Base-by-base conservation (phyloP, 2,329 filamentous ascomycete genomes). In the Arthrobotrys iridis region DNA sequence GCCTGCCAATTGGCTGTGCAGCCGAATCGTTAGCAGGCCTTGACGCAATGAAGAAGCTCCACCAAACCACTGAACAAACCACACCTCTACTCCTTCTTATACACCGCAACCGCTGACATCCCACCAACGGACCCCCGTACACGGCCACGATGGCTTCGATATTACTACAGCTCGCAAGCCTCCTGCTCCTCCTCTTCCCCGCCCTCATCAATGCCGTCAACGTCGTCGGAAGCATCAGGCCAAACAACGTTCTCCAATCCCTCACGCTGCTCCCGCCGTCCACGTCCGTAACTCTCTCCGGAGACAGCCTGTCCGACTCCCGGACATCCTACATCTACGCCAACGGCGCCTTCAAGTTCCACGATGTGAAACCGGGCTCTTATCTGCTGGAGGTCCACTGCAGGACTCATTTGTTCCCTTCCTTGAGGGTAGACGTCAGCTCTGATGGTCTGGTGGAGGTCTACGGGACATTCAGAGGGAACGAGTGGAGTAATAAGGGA, bases 401-500 rank as follows among this genome's bases (percentile, higher is more conserved):
- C 81, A 84, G 87, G 26, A 90, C 91, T 66, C 88, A 91, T 82
- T 86, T 86, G 62, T 98, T 97, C 81, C 87, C 88, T 78, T 91
- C 93, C 8, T 85, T 96, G 81, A 87, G 94, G 46, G 87, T 98
- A 28, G 95, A 98, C 80, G 87, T 95, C 15, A 82, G 83, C 37
- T 81, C 82, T 20, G 81, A 83, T 78, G 82, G 82, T 70, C 82
- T 84, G 40, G 82, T 85, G 50, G 83, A 86, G 43, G 89, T 89
- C 26, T 95, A 91, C 90, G 91, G 94, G 84, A 96, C 93, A 24
- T 96, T 90, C 81, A 86, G 93, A 52, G 93, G 93, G 0, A 94
- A 96, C 79, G 91, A 95, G 79, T 97, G 94, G 93, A 88, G 86
- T 15, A 96, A 97, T 81, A 91, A 89, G 80, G 94, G 93, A 13